phyloP scores from a whole-genome alignment of 2,329 filamentous ascomycete species.

The Coniella lustricola region DNA sequence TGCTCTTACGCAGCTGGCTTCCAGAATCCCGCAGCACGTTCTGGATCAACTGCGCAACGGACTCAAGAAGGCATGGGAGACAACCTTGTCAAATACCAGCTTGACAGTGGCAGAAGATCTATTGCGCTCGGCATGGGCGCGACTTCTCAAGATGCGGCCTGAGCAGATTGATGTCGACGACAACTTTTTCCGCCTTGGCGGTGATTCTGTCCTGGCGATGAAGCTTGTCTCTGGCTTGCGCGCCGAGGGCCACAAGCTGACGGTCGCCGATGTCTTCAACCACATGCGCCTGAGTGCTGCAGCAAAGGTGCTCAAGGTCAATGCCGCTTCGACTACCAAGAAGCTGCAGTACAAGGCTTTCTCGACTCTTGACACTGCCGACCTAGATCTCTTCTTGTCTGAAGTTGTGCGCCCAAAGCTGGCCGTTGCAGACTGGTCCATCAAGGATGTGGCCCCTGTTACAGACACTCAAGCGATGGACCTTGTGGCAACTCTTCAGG shows the following conservation, averaged over 20 bases:
- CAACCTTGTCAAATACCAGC: constrained; percentile 19
- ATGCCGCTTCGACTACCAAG: constrained; percentile 16
- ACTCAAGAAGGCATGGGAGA: constrained; percentile 27
- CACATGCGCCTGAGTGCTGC: constrained; percentile 24
- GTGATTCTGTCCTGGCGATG: constrained; percentile 31
- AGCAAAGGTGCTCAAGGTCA: constrained; percentile 28
- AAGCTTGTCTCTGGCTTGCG: constrained; percentile 35
- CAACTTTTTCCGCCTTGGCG: constrained; percentile 32
- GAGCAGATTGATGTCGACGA: constrained; percentile 26
- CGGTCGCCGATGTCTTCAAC: constrained; percentile 42
- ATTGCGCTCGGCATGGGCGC: constrained; percentile 25
- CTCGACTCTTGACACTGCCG: constrained; percentile 25
- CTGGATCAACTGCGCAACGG: constrained; percentile 21
- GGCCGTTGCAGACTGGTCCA: constrained; percentile 26
- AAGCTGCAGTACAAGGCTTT: constrained; percentile 27
- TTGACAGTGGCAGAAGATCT: constrained; percentile 30
- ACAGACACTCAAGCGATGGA: constrained; percentile 33
- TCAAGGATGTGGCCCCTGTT: constrained; percentile 31
- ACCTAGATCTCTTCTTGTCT: constrained; percentile 27
- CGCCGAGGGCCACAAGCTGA: constrained; percentile 33
- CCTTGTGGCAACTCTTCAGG: constrained; percentile 30
- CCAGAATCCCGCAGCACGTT: constrained; percentile 18
- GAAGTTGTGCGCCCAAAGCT: constrained; percentile 30
- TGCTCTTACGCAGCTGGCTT: constrained; percentile 25
- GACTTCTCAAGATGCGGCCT: constrained; percentile 21